Evolutionary conservation across 805 yeast species (phyloP).

Genomic region (Schwanniomyces yamadae): DNA sequence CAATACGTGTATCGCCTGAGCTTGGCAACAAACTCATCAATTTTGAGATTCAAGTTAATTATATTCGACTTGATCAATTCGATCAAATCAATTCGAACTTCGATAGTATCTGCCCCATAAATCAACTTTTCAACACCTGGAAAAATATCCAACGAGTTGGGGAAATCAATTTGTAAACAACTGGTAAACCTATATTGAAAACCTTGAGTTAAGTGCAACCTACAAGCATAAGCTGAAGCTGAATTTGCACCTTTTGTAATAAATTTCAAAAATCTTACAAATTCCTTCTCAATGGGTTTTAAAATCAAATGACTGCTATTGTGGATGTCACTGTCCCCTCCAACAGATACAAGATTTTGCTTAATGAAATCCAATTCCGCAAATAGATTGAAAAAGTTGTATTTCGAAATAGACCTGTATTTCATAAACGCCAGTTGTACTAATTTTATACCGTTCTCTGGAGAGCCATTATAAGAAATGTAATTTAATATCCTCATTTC

Average conservation of each 20-base stretch:
- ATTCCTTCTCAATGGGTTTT: constrained; percentile 8
- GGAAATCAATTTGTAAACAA: constrained; percentile 10
- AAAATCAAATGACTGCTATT: constrained; percentile 2
- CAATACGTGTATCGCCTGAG: constrained; percentile 9
- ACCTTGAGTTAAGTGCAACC: constrained; percentile 1
- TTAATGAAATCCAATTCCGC: constrained; percentile 5
- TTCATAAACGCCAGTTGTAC: constrained; percentile 7
- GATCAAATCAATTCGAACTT: constrained; percentile 9
- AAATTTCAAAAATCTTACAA: constrained; percentile 10
- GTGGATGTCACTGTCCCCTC: constrained; percentile 1
- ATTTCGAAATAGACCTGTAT: constrained; percentile 10
- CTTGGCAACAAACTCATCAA: constrained; percentile 8
- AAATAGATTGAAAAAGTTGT: constrained; percentile 13
- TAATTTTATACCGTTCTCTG: constrained; percentile 8
- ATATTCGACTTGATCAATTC: constrained; percentile 7
- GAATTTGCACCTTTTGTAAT: constrained; percentile 11
- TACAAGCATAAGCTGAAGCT: constrained; percentile 8
- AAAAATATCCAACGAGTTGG: background rate
- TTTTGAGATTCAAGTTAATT: constrained; percentile 3
- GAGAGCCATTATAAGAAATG: constrained; percentile 8
- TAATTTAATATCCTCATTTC: constrained; percentile 12
- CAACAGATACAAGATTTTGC: constrained; percentile 1
- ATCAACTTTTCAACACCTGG: constrained; percentile 5
- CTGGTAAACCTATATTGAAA: constrained; percentile 7
- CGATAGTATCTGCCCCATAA: constrained; percentile 12